Evolutionary conservation across 495 filamentous ascomycete genomes (phyloP), one percentile per base, ranked within the genome.

Genomic region (Cercophora sp.): DNA sequence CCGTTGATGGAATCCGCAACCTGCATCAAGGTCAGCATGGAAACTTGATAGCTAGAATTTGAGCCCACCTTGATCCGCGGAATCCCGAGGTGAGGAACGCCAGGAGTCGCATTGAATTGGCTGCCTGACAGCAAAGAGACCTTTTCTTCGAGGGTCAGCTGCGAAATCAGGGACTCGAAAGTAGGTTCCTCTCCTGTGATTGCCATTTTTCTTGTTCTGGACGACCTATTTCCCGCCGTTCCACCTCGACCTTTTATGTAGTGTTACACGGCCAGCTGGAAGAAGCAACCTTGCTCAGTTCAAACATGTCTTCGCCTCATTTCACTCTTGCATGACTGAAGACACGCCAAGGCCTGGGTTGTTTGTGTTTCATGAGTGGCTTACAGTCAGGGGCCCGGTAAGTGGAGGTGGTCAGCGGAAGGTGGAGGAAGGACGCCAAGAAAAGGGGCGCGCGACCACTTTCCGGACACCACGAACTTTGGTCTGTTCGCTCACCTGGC

Each of bases 1-100:
- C 36, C 36, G 10, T 39, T 39, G 36, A 39, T 39, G 10, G 36
- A 39, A 18, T 39, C 36, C n/a, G 36, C 36, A 39, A 39, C 36
- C 36, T 39, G n/a, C n/a, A 2, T 15, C 2, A 39, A 39, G 10
- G 36, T 39, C 36, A 39, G 10, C 22, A 39, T 3, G 4, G 5
- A 11, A 4, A 4, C 34, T 37, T 16, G 34, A 15, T 16, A 15
- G n/a, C 19, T 11, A 5, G 34, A 13, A 37, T 37, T 37, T 5
- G n/a, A 5, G 4, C 34, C 8, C 22, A 39, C 36, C 36, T 39
- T n/a, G 18, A 39, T 39, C 3, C 16, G 36, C 36, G 36, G 36
- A 19, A 39, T 39, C 15, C 36, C 36, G 22, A 39, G 36, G 2
- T 19, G 36, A 39, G 36, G 36, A 2, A 39, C 36, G 2, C 36